Percentiles rank a stretch among this genome's conserved stretches.
Evolutionary conservation across 2,329 filamentous ascomycete species (phyloP).

Genomic region (Madurella fahalii): DNA sequence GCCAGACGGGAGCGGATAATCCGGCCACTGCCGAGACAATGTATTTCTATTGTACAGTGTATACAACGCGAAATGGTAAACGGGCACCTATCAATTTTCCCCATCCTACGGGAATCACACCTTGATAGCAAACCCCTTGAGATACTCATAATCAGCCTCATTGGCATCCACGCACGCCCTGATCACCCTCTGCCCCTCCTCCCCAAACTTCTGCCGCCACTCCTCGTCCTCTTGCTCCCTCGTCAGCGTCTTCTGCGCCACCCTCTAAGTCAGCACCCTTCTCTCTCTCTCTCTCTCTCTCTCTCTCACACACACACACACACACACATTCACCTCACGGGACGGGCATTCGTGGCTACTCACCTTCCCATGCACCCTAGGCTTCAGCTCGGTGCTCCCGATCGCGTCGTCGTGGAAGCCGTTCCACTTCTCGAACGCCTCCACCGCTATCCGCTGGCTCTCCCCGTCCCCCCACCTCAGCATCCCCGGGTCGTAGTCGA

Average conservation of each 20-base stretch:
- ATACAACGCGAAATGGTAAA: conserved; percentile 11
- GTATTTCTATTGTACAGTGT: conserved; percentile 13
- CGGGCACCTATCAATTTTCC: not conserved
- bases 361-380: conserved; percentile 61
- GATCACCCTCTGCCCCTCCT: conserved; percentile 66
- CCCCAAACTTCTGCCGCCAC: conserved; percentile 71
- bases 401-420: conserved; percentile 97
- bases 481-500: conserved; percentile 75
- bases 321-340: no score
- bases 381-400: conserved; percentile 70
- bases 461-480: conserved; percentile 82
- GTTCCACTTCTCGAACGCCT: conserved; percentile 91
- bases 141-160: conserved; percentile 71
- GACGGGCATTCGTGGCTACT: conserved; percentile 23
- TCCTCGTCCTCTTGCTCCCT: conserved; percentile 64
- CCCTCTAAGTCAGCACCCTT: not conserved
- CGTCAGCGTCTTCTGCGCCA: conserved; percentile 54
- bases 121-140: conserved; percentile 72
- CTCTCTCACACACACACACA: no score
- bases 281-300: no score
- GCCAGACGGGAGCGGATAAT: not conserved
- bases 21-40: not conserved
- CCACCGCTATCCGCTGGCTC: conserved; percentile 62
- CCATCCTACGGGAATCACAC: conserved; percentile 34
- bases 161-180: conserved; percentile 68